phyloP scores from a whole-genome alignment of 345 rosid genomes.

The Populus simonii region DNA sequence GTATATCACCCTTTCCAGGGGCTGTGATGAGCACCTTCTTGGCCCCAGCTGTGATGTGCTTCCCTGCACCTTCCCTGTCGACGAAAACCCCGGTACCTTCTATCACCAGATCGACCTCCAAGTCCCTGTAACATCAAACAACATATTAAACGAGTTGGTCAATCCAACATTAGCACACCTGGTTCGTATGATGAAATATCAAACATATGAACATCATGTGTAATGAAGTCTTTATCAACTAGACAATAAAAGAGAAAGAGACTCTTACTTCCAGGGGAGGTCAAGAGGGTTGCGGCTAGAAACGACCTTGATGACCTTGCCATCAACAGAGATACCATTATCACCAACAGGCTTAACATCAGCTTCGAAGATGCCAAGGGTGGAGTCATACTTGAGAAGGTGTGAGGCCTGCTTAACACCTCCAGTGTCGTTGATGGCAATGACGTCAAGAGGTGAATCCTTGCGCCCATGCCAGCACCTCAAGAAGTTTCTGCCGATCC shows the following conservation, averaged over 20 bases:
- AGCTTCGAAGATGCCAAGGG: slow-evolving; percentile 89
- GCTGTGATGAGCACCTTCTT: slow-evolving; percentile 96
- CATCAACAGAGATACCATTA: slow-evolving; percentile 87
- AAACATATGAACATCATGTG: neutral
- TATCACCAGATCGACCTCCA: slow-evolving; percentile 81
- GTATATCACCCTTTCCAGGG: slow-evolving; percentile 97
- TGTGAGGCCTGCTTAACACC: slow-evolving; percentile 97
- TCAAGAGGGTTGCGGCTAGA: slow-evolving; percentile 68
- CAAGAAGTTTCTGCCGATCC: slow-evolving; percentile 94
- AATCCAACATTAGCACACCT: neutral
- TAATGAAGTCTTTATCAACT: neutral
- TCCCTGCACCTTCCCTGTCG: slow-evolving; percentile 94
- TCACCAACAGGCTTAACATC: slow-evolving; percentile 86
- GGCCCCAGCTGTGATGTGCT: slow-evolving; percentile 89
- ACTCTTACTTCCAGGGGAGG: slow-evolving; percentile 87
- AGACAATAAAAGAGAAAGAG: neutral
- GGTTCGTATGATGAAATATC: neutral
- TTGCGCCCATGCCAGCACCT: slow-evolving; percentile 96
- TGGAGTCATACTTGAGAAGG: slow-evolving; percentile 95
- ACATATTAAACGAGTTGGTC: neutral
- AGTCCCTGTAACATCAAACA: slow-evolving; percentile 44
- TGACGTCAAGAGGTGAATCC: slow-evolving; percentile 81
- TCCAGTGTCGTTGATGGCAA: slow-evolving; percentile 91
- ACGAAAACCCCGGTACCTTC: slow-evolving; percentile 98
- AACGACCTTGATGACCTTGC: slow-evolving; percentile 90